A percentile compares a stretch with the other conserved stretches of the same genome.
Evolutionary conservation across 805 yeast genomes (phyloP).

Genomic region (Candida taoyuanica): DNA sequence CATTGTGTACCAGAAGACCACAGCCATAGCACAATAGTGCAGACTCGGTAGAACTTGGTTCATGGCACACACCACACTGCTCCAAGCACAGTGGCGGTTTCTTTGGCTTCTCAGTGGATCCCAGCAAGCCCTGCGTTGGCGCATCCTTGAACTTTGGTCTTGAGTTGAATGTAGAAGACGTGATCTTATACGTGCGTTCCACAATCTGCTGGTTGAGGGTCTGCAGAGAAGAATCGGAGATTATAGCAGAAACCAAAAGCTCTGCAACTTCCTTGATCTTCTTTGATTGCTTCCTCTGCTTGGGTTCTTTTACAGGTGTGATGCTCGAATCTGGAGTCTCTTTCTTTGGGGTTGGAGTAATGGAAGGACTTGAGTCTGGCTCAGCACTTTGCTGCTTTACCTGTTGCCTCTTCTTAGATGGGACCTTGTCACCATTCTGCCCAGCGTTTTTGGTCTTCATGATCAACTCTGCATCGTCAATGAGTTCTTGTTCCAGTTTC

Average conservation of each 20-base stretch:
- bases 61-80: slow-evolving; percentile 56
- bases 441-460: slow-evolving; percentile 21
- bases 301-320: not conserved
- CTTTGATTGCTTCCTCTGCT: not conserved
- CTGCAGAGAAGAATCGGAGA: slow-evolving; percentile 3
- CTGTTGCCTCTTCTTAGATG: slow-evolving; percentile 4
- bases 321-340: not conserved
- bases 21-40: slow-evolving; percentile 58
- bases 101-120: not conserved
- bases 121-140: slow-evolving; percentile 15
- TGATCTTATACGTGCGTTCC: slow-evolving; percentile 16
- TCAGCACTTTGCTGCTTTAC: not conserved
- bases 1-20: slow-evolving; percentile 62
- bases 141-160: slow-evolving; percentile 18
- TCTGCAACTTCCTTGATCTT: slow-evolving; percentile 2
- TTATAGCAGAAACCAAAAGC: slow-evolving; percentile 6
- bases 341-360: slow-evolving; percentile 9
- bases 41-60: slow-evolving; percentile 32
- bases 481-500: slow-evolving; percentile 61
- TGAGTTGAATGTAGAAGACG: slow-evolving; percentile 16
- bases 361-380: slow-evolving; percentile 20
- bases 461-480: slow-evolving; percentile 57
- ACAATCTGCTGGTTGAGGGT: slow-evolving; percentile 12
- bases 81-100: not conserved
- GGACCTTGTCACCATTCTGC: slow-evolving; percentile 7